Conservation (phyloP, 768 basidiomycete species). For the Gymnopilus junonius region DNA sequence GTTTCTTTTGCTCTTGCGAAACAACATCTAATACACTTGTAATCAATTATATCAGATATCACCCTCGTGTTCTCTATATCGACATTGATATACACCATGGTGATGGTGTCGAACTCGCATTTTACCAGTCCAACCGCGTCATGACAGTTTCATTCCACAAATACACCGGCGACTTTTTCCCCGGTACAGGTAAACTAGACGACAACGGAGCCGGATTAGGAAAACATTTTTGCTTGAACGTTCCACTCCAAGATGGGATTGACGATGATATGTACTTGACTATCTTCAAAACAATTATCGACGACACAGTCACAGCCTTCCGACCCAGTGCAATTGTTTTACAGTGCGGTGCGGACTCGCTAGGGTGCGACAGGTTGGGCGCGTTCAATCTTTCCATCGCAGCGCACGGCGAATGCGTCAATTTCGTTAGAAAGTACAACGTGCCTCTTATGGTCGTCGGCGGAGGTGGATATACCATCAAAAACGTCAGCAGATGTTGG, state of each 20-base stretch:
- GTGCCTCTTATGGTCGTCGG: slow-evolving; percentile 92
- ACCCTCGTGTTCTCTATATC: slow-evolving; percentile 94
- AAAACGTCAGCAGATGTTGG: slow-evolving; percentile 99
- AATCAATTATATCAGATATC: slow-evolving; percentile 60
- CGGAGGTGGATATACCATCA: slow-evolving; percentile 96
- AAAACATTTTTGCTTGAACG: slow-evolving; percentile 94
- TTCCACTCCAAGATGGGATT: slow-evolving; percentile 94
- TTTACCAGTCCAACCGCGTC: slow-evolving; percentile 97
- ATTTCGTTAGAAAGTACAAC: slow-evolving; percentile 92
- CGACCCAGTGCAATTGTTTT: slow-evolving; percentile 90
- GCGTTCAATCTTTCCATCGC: slow-evolving; percentile 98
- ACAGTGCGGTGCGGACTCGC: slow-evolving; percentile 96
- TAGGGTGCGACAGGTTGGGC: slow-evolving; percentile 93
- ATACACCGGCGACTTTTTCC: slow-evolving; percentile 98
- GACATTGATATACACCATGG: slow-evolving; percentile 99
- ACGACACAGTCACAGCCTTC: slow-evolving; percentile 89
- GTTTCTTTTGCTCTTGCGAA: background rate
- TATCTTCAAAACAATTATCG: slow-evolving; percentile 95
- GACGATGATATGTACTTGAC: slow-evolving; percentile 97
- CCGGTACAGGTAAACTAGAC: slow-evolving; percentile 94
- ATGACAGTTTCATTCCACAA: slow-evolving; percentile 99
- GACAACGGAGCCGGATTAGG: slow-evolving; percentile 89
- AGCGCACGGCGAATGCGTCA: slow-evolving; percentile 97
- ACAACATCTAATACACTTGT: background rate
- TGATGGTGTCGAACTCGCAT: slow-evolving; percentile 97